Base-by-base conservation (phyloP, 2,329 filamentous ascomycete genomes). In the Verruconis gallopava region DNA sequence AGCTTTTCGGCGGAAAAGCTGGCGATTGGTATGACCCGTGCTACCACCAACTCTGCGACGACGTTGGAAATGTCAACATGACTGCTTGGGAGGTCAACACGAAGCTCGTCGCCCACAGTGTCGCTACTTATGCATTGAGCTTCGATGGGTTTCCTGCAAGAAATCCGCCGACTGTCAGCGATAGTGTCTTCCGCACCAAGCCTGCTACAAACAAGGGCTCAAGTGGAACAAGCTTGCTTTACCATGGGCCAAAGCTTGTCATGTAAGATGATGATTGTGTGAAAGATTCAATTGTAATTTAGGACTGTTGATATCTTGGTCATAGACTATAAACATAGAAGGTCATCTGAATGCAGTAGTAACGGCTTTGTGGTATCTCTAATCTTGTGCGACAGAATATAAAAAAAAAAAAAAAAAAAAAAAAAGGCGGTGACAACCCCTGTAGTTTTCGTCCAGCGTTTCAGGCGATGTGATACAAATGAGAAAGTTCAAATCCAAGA, bases 41-140 rank as follows among this genome's bases (percentile, higher is more conserved):
- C 47, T 63, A 64, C 47, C 61, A 64, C 40, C 49, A 55, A 38
- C 51, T 53, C 5, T 58, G 57, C n/a, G 61, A 64, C 43, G 56
- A 50, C 9, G 48, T 59, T 1, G 53, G 49, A 36, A 64, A 63
- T 42, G 42, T 62, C 28, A 53, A 55, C 42, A 40, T 53, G 34
- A 51, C 53, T 1, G 59, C 58, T 3, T 62, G 56, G 48, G 45
- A 60, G 21, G 52, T 61, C 18, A 62, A 62, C 44, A 59, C 60
- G 2, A 60, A 55, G 56, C 54, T 61, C 37, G 58, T 62, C 46
- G 59, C 60, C 32, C 53, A 52, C 33, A 46, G 55, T 34, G 57
- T 62, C 5, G 57, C 57, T 2, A 52, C 51, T 42, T 61, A 60
- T 45, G 52, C 50, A 2, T 30, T 53, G 1, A 57, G 54, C 2